Conservation (phyloP, 352 stramenopile species). For the Phytophthora meadii region DNA sequence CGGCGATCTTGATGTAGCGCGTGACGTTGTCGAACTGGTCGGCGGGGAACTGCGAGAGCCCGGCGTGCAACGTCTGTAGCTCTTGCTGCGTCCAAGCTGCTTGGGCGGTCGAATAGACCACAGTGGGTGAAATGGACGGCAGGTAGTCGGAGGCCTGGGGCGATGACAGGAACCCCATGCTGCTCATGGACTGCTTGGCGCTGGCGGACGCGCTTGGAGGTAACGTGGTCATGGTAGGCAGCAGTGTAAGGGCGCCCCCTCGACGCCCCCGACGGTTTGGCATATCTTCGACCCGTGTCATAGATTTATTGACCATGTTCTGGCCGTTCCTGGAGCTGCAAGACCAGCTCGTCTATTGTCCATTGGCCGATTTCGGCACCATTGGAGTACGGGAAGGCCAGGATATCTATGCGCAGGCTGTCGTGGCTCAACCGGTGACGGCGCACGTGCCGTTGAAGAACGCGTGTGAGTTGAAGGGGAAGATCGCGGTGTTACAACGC, state of each 20-base stretch:
- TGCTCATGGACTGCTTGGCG: slow-evolving; percentile 23
- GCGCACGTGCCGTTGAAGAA: slow-evolving; percentile 61
- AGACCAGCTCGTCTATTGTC: slow-evolving; percentile 66
- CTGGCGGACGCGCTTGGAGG: slow-evolving; percentile 2
- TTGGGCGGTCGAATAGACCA: slow-evolving; percentile 69
- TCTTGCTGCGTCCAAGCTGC: slow-evolving; percentile 67
- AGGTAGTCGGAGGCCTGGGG: slow-evolving; percentile 40
- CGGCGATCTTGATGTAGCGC: slow-evolving; percentile 86
- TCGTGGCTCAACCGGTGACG: slow-evolving; percentile 69
- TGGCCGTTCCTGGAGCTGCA: slow-evolving; percentile 77
- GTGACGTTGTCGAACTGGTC: slow-evolving; percentile 81
- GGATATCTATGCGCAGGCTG: slow-evolving; percentile 57
- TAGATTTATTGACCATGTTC: slow-evolving; percentile 50
- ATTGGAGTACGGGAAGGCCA: slow-evolving; percentile 48
- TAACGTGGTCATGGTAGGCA: slow-evolving; percentile 18
- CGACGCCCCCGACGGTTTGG: slow-evolving; percentile 8
- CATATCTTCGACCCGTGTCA: slow-evolving; percentile 12
- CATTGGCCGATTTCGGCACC: slow-evolving; percentile 69
- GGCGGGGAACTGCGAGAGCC: slow-evolving; percentile 59
- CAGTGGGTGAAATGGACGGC: slow-evolving; percentile 64
- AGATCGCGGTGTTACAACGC: slow-evolving; percentile 72
- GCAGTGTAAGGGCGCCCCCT: slow-evolving; percentile 16
- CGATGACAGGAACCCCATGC: slow-evolving; percentile 32
- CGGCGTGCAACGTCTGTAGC: slow-evolving; percentile 67
- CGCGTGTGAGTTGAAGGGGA: slow-evolving; percentile 45